Conservation (phyloP, 2,329 filamentous ascomycete genomes). For the Aspergillus sp. region DNA sequence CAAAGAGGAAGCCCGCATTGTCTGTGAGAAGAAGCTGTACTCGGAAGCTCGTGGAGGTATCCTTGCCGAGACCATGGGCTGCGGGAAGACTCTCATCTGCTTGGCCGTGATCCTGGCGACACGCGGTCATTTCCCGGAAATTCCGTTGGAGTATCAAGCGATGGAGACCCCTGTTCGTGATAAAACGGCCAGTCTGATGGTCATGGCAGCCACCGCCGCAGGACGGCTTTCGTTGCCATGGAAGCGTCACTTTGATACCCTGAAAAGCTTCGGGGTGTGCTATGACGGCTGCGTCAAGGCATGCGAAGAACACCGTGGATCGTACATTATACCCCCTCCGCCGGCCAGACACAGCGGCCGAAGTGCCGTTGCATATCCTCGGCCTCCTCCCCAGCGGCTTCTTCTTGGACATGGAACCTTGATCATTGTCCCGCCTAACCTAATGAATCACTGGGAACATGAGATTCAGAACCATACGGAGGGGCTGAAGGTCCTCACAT, state of each 20-base stretch:
- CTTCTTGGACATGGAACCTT: constrained; percentile 69
- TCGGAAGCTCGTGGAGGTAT: constrained; percentile 71
- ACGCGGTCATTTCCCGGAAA: constrained; percentile 63
- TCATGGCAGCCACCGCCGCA: constrained; percentile 73
- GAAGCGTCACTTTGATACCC: constrained; percentile 61
- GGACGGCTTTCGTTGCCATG: constrained; percentile 70
- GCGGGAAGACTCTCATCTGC: constrained; percentile 86
- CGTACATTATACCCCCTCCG: constrained; percentile 57
- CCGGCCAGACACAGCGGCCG: constrained; percentile 39
- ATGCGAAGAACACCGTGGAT: constrained; percentile 58
- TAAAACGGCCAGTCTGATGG: constrained; percentile 61
- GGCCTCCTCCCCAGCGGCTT: constrained; percentile 47
- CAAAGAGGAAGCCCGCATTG: constrained; percentile 59
- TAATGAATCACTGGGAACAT: constrained; percentile 78
- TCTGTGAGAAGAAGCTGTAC: constrained; percentile 68
- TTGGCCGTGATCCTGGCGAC: constrained; percentile 75
- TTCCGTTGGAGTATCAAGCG: constrained; percentile 62
- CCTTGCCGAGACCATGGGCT: constrained; percentile 51
- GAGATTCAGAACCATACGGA: constrained; percentile 78
- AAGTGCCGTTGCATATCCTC: constrained; percentile 42
- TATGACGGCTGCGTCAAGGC: constrained; percentile 56
- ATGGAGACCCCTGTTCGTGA: constrained; percentile 41
- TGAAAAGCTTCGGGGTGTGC: constrained; percentile 49
- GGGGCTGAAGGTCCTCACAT: constrained; percentile 62
- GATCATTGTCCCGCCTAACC: constrained; percentile 77